Conservation (phyloP, 495 filamentous ascomycete genomes). For the Lasiosphaeria ovina region DNA sequence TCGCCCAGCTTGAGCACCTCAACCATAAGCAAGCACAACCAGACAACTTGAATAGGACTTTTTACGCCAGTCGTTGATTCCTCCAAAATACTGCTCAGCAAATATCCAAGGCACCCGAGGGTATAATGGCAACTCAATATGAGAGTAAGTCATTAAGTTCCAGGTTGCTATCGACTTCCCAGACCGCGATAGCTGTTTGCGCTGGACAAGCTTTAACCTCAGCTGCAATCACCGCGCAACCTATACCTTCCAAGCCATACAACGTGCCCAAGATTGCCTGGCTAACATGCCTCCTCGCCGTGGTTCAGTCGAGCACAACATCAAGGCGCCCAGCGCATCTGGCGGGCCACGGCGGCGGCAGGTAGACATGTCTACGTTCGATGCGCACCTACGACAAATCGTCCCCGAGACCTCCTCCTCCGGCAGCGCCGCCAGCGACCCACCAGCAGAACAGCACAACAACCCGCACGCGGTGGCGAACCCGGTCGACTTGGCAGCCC, state of each 20-base stretch:
- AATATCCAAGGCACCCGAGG: background rate
- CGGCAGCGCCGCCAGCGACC: conserved; percentile 16
- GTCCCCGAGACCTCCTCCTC: conserved; percentile 39
- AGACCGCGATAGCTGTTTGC: too few relatives aligned
- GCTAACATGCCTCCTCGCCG: conserved; percentile 1
- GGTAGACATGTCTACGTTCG: conserved; percentile 87
- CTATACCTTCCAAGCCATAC: conserved; percentile 4
- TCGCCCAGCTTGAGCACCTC: too few relatives aligned
- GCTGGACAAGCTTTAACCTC: background rate
- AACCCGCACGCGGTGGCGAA: conserved; percentile 68
- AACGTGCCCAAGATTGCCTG: conserved; percentile 1
- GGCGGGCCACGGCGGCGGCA: conserved; percentile 53
- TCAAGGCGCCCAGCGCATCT: conserved; percentile 41
- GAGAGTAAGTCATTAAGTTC: conserved; percentile 34
- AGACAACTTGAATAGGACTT: too few relatives aligned
- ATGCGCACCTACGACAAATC: conserved; percentile 68
- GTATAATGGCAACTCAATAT: conserved; percentile 46
- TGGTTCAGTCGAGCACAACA: conserved; percentile 81
- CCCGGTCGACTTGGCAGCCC: conserved; percentile 68
- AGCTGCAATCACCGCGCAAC: conserved; percentile 13
- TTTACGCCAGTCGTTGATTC: too few relatives aligned
- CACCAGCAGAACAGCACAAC: conserved; percentile 40
- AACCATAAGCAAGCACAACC: too few relatives aligned
- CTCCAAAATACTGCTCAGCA: background rate
- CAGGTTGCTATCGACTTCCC: background rate